Conservation (phyloP, 2,329 filamentous ascomycete species). For the Leptographium galeiforme region DNA sequence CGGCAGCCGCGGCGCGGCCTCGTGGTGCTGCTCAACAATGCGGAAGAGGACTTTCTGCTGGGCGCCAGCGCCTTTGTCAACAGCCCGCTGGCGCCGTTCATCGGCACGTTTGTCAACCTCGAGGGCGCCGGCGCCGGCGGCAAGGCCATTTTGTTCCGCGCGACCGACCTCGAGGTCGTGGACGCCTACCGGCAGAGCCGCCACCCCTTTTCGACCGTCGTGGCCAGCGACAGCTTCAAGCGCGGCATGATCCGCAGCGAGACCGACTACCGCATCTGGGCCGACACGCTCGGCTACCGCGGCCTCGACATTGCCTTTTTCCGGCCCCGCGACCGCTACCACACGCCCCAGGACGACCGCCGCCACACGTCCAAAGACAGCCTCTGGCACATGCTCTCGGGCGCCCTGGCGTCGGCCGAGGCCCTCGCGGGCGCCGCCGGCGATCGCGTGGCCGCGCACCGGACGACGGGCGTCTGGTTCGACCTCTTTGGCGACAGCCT, state of each 20-base stretch:
- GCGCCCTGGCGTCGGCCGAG: constrained; percentile 61
- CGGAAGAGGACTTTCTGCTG: constrained; percentile 84
- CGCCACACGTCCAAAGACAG: constrained; percentile 58
- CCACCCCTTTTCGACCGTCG: constrained; percentile 71
- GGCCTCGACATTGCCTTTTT: constrained; percentile 90
- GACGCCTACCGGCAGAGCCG: constrained; percentile 57
- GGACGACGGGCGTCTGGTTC: constrained; percentile 75
- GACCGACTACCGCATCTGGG: constrained; percentile 82
- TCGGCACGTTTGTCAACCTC: constrained; percentile 83
- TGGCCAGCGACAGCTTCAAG: constrained; percentile 75
- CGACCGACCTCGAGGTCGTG: constrained; percentile 77
- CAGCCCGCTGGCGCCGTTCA: constrained; percentile 65
- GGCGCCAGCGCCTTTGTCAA: constrained; percentile 76
- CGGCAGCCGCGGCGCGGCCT: constrained; percentile 68
- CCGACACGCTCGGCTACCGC: constrained; percentile 62
- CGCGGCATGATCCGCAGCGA: constrained; percentile 65
- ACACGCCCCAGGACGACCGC: constrained; percentile 79
- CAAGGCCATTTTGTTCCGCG: constrained; percentile 73
- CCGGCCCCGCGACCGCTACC: constrained; percentile 72
- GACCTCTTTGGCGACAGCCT: constrained; percentile 75
- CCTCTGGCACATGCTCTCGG: constrained; percentile 92
- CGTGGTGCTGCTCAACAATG: constrained; percentile 82
- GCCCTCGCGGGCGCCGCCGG: constrained; percentile 56
- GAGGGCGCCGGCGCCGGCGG: constrained; percentile 91
- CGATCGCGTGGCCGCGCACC: constrained; percentile 48